Evolutionary conservation across 257 asterid genomes (phyloP).

Genomic region (Nicotiana knightiana): DNA sequence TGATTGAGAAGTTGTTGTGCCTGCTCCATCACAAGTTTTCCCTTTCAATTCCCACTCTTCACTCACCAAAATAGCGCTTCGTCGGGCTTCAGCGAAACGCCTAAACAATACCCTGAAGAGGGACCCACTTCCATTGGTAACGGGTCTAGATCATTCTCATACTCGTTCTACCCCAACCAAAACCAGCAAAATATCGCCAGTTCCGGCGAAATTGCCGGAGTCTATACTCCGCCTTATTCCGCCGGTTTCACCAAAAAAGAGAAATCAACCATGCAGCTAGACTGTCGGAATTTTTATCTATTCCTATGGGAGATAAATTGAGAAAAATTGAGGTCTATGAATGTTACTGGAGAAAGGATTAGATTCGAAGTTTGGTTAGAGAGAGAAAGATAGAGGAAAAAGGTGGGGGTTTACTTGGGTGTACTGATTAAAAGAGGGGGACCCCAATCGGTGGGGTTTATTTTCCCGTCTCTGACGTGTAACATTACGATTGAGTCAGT

Average conservation of each 20-base stretch:
- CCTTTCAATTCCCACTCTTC: too few relatives aligned
- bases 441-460: too few relatives aligned
- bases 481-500: too few relatives aligned
- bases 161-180: slow-evolving; percentile 16
- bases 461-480: too few relatives aligned
- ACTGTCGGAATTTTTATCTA: slow-evolving; percentile 3
- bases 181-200: slow-evolving; percentile 8
- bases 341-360: slow-evolving; percentile 25
- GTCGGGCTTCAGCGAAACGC: slow-evolving; percentile 19
- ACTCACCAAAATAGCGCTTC: too few relatives aligned
- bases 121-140: neutral
- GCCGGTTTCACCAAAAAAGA: slow-evolving; percentile 46
- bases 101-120: neutral
- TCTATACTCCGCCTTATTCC: slow-evolving; percentile 29
- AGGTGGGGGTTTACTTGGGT: too few relatives aligned
- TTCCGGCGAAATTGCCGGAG: slow-evolving; percentile 20
- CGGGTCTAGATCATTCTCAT: slow-evolving; percentile 18
- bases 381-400: too few relatives aligned
- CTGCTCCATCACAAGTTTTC: too few relatives aligned
- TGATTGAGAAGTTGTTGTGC: too few relatives aligned
- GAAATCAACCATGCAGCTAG: neutral
- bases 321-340: slow-evolving; percentile 41
- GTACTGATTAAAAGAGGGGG: too few relatives aligned
- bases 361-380: slow-evolving; percentile 14
- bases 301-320: slow-evolving; percentile 69